Evolutionary conservation across 192 early-diverging fungal genomes (phyloP).

Genomic region (Backusella australiensis): DNA sequence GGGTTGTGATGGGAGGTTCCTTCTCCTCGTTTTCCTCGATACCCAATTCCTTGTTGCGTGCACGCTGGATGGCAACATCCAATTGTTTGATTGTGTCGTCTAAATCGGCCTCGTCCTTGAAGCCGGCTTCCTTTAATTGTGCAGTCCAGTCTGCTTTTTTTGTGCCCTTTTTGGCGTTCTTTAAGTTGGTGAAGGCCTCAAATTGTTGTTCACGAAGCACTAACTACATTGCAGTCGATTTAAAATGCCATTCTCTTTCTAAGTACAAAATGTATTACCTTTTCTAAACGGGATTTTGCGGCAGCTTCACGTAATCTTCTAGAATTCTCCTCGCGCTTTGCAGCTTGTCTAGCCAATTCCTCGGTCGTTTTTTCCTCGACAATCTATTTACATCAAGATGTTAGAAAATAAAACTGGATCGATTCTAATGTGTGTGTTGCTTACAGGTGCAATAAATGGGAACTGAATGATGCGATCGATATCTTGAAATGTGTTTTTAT

Average conservation of each 20-base stretch:
- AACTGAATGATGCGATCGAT: constrained; percentile 81
- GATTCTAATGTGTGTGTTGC: not conserved
- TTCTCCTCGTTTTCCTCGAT: constrained; percentile 73
- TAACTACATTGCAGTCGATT: constrained; percentile 33
- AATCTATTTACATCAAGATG: constrained; percentile 21
- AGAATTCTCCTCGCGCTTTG: constrained; percentile 69
- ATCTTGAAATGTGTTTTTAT: constrained; percentile 56
- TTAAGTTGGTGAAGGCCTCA: constrained; percentile 54
- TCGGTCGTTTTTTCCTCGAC: constrained; percentile 78
- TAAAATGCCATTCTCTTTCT: not conserved
- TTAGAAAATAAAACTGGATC: too few relatives aligned
- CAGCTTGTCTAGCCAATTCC: constrained; percentile 65
- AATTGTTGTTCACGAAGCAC: constrained; percentile 67
- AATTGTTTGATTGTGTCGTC: constrained; percentile 69
- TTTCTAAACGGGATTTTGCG: constrained; percentile 77
- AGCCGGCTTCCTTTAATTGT: constrained; percentile 58
- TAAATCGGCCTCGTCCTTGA: constrained; percentile 70
- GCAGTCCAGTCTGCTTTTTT: constrained; percentile 53
- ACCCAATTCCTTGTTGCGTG: constrained; percentile 79
- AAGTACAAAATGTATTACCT: constrained; percentile 42
- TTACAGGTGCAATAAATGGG: constrained; percentile 66
- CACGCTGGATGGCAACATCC: constrained; percentile 63
- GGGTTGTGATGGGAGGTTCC: constrained; percentile 69
- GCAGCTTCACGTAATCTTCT: constrained; percentile 78
- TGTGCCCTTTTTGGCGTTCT: constrained; percentile 32